A percentile compares a stretch with the other conserved stretches of the same genome.
These are phyloP conservation scores for Verticillium klebahnii DNA, from an alignment of 2,329 filamentous ascomycete genomes.

Conservation along the genomic window DNA sequence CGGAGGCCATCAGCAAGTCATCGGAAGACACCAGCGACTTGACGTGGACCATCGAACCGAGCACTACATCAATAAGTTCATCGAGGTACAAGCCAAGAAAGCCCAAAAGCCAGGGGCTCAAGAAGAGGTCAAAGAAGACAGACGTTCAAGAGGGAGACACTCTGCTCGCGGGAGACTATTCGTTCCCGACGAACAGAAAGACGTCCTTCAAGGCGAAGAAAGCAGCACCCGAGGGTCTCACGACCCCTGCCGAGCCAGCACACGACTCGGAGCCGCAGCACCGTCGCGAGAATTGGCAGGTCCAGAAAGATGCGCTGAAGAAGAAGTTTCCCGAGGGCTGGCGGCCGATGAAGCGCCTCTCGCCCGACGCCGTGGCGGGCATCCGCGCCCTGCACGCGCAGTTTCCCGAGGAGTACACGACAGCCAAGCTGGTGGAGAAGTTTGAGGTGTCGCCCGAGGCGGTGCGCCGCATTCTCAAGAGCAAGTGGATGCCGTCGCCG, in stretches of 20 bases:
- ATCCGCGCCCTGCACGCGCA: slow-evolving; percentile 78
- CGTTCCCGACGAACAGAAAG: slow-evolving; percentile 1
- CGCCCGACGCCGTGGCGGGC: slow-evolving; percentile 86
- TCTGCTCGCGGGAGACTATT: background rate
- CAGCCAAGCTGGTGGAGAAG: slow-evolving; percentile 64
- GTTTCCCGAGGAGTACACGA: slow-evolving; percentile 74
- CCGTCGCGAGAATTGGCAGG: slow-evolving; percentile 57
- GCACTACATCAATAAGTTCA: background rate
- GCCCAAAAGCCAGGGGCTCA: background rate
- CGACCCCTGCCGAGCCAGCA: slow-evolving; percentile 20
- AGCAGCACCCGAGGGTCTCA: slow-evolving; percentile 8
- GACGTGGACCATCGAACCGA: background rate
- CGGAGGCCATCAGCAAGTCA: too few relatives aligned
- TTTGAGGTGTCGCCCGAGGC: slow-evolving; percentile 87
- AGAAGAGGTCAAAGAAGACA: slow-evolving; percentile 11
- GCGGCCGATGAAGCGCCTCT: slow-evolving; percentile 80
- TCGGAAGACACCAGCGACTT: background rate
- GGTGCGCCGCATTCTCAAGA: slow-evolving; percentile 79
- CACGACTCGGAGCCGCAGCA: slow-evolving; percentile 8
- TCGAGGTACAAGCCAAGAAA: background rate
- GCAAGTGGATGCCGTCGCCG: slow-evolving; percentile 63
- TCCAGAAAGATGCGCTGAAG: slow-evolving; percentile 70
- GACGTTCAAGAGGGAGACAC: background rate
- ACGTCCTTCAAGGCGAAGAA: slow-evolving; percentile 1
- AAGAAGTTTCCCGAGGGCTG: slow-evolving; percentile 79